These are phyloP conservation scores for Kernera saxatilis DNA, from an alignment of 345 rosid species.

Conservation along the genomic window DNA sequence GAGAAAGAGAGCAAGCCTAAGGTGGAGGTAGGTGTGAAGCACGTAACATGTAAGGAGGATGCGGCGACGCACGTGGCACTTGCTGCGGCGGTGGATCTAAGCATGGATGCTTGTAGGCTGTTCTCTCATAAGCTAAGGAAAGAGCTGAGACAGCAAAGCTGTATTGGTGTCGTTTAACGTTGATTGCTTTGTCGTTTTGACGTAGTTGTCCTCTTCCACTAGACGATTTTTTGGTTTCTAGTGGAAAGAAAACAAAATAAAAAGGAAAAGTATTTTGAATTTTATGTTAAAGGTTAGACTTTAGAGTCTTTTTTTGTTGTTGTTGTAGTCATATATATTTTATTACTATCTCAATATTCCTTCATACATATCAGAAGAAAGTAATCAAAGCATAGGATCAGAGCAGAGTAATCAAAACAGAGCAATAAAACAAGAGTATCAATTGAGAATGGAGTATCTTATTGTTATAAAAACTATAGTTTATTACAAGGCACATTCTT, in stretches of 20 bases:
- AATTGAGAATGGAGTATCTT: not conserved
- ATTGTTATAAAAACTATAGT: not conserved
- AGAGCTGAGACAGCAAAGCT: conserved; percentile 54
- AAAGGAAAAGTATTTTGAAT: not conserved
- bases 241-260: not conserved
- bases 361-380: not conserved
- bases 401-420: not conserved
- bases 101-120: conserved; percentile 74
- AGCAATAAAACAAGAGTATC: too few relatives aligned
- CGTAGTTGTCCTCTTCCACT: conserved; percentile 23
- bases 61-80: conserved; percentile 82
- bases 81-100: conserved; percentile 91
- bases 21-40: conserved; percentile 74
- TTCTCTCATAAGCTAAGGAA: conserved; percentile 76
- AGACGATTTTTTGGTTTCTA: not conserved
- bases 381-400: not conserved
- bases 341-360: too few relatives aligned
- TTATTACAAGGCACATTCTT: not conserved
- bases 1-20: conserved; percentile 44
- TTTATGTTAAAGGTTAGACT: not conserved
- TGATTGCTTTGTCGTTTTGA: conserved; percentile 35
- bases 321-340: too few relatives aligned
- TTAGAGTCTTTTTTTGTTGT: too few relatives aligned
- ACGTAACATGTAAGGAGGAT: conserved; percentile 88
- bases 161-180: conserved; percentile 39